Conservation (phyloP, 2,329 filamentous ascomycete species). For the Curvularia eragrostidis region DNA sequence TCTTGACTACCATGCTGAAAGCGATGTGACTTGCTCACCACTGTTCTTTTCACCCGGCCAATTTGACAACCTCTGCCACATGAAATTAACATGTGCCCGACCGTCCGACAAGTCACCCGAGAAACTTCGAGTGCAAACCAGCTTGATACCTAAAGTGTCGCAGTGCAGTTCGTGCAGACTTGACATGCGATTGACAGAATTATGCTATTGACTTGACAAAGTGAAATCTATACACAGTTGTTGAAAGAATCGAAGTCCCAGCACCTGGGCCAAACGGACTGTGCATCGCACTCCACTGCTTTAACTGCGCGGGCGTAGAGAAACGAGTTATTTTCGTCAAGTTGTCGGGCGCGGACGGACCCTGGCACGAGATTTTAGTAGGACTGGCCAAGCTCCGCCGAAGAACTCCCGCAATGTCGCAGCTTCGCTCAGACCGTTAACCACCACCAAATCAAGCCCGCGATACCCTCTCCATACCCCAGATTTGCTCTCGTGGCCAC, state of each 20-base stretch:
- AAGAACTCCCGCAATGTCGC: constrained; percentile 33
- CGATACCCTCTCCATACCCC: constrained; percentile 24
- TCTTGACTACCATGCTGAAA: background rate
- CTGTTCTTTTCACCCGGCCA: background rate
- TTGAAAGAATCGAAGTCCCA: background rate
- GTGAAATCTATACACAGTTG: background rate
- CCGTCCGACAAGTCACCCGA: background rate
- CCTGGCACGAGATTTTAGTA: constrained; percentile 23
- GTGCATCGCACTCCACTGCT: background rate
- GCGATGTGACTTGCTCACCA: background rate
- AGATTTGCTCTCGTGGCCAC: constrained; percentile 37
- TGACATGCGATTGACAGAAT: background rate
- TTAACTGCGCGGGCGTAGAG: background rate
- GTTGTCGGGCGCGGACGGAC: constrained; percentile 26
- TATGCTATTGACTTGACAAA: background rate
- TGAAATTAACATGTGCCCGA: background rate
- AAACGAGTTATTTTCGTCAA: constrained; percentile 24
- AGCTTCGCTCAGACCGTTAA: constrained; percentile 29
- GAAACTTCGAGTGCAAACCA: background rate
- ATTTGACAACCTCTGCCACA: background rate
- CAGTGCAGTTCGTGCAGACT: background rate
- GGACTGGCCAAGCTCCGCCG: constrained; percentile 29
- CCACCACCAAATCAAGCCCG: constrained; percentile 27
- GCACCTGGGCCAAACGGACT: background rate
- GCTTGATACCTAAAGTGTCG: background rate